Evolutionary conservation across 192 early-diverging fungal species (phyloP).

Genomic region (Mortierella claussenii): DNA sequence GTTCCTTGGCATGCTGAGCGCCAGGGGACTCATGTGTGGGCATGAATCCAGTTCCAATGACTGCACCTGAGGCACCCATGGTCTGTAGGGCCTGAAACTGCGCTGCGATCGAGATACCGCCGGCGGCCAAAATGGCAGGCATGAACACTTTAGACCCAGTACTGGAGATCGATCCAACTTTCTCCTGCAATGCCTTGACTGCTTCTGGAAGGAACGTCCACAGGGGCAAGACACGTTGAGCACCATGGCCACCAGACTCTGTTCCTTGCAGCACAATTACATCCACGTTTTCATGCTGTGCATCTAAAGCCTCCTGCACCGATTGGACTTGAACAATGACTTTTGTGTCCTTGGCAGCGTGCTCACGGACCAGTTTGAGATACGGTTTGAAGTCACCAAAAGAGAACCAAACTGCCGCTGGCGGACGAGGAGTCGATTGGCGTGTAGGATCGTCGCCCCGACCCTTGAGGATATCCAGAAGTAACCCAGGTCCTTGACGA

Average conservation of each 20-base stretch:
- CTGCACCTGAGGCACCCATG: conserved; percentile 56
- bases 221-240: conserved; percentile 14
- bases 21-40: conserved; percentile 28
- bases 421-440: conserved; percentile 27
- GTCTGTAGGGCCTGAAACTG: conserved; percentile 27
- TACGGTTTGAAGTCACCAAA: conserved; percentile 57
- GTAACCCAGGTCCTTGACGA: conserved; percentile 45
- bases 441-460: conserved; percentile 7
- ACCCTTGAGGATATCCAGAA: conserved; percentile 29
- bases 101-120: conserved; percentile 30
- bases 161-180: background rate
- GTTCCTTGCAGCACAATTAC: conserved; percentile 62
- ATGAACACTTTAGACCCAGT: background rate
- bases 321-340: conserved; percentile 62
- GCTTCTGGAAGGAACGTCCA: conserved; percentile 50
- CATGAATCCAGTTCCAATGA: conserved; percentile 59
- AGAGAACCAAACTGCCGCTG: conserved; percentile 57
- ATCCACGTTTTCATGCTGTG: conserved; percentile 53
- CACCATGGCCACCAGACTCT: conserved; percentile 61
- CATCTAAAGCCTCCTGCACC: conserved; percentile 53
- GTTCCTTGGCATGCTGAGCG: conserved; percentile 51
- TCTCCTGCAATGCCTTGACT: conserved; percentile 21
- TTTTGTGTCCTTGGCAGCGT: conserved; percentile 20
- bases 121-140: conserved; percentile 43
- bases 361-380: conserved; percentile 33